Base-by-base conservation (phyloP, 192 early-diverging fungal genomes). In the Coemansia sp. region DNA sequence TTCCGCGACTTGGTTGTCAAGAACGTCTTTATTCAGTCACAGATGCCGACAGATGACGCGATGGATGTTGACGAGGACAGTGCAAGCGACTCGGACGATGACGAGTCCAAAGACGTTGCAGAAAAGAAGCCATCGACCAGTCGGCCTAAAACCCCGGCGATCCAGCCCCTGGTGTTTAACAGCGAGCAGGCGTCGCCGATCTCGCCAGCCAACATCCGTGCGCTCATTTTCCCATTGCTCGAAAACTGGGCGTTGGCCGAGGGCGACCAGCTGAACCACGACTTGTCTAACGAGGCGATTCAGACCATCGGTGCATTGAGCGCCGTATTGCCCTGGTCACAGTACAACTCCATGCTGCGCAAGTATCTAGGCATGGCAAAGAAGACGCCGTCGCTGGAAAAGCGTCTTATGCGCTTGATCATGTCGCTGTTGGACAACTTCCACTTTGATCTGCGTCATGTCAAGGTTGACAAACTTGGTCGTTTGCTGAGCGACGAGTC, bases 161-260 rank as follows among this genome's bases (percentile, higher is more conserved):
- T 74, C 22, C 62, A 28, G 15, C 69, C 75, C n/a, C 53, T 72
- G 47, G 60, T 50, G 23, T 71, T 72, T 49, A 57, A 44, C 62
- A 67, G 62, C 28, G 63, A 64, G 51, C 42, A 65, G 23, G 23
- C 51, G 10, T 42, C 61, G 40, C 66, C 64, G 19, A 62, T 74
- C 5, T 80, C 77, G 25, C 64, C 60, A 21, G 42, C 72, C 15
- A 80, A 74, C 34, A 71, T 80, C 23, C 77, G 73, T 20, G 64
- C 51, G 28, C 52, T 72, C 17, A 90, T 98, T 53, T 70, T 95
- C 6, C 95, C 98, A 12, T 66, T 98, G 38, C 71, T 98, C 14
- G 84, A 87, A n/a, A 92, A 92, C 60, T 92, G 95, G 73, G 88
- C 96, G 19, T 85, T 94, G 59, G 92, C 93, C 56, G 71, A 82